These are phyloP conservation scores for Cyclanthera cordifolia DNA, from an alignment of 306 rosid genomes.

Conservation along the genomic window DNA sequence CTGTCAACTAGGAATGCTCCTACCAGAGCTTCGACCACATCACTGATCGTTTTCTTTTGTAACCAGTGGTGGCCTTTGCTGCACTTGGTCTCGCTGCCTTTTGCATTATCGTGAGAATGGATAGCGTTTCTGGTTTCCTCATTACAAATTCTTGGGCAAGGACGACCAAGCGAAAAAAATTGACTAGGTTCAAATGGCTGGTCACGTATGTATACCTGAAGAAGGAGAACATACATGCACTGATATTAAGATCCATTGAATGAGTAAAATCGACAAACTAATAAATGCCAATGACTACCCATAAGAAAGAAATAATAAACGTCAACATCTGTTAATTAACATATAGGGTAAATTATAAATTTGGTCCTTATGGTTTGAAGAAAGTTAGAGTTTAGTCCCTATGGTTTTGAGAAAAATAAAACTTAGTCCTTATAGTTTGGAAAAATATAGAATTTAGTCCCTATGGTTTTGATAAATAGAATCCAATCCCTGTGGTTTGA, in stretches of 20 bases:
- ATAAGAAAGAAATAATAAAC: neutral
- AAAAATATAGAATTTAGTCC: too few relatives aligned
- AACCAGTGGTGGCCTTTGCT: conserved; percentile 87
- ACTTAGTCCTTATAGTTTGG: too few relatives aligned
- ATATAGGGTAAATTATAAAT: too few relatives aligned
- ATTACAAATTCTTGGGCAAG: conserved; percentile 50
- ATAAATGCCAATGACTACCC: neutral
- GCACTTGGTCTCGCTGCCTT: conserved; percentile 34
- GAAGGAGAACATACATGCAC: neutral
- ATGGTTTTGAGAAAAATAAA: too few relatives aligned
- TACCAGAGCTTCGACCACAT: conserved; percentile 85
- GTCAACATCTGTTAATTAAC: neutral
- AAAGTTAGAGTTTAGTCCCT: too few relatives aligned
- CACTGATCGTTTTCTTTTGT: conserved; percentile 60
- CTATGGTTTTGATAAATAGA: too few relatives aligned
- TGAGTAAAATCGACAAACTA: neutral
- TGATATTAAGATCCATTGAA: neutral
- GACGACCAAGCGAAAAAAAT: conserved; percentile 71
- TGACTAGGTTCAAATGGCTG: conserved; percentile 57
- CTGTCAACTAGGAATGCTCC: conserved; percentile 93
- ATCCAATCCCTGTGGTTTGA: too few relatives aligned
- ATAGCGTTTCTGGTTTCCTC: conserved; percentile 37
- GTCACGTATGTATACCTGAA: conserved; percentile 78
- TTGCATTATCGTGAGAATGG: conserved; percentile 28
- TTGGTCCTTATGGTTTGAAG: too few relatives aligned